Evolutionary conservation across 345 rosid genomes (phyloP).

Genomic region (Eucalyptus regnans): DNA sequence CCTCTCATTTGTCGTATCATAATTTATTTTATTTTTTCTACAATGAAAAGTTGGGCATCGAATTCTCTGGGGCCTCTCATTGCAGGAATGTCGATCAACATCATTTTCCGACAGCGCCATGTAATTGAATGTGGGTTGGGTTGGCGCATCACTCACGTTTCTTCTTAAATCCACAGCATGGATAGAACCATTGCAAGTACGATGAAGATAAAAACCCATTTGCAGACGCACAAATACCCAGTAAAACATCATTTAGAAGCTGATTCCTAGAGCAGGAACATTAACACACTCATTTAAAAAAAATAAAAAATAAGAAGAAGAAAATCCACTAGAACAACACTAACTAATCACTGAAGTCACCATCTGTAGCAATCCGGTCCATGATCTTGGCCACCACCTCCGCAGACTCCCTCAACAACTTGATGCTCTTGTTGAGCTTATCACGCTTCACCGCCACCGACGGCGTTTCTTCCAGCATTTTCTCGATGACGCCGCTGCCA

Average conservation of each 20-base stretch:
- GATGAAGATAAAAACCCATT: background rate
- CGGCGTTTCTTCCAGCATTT: slow-evolving; percentile 15
- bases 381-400: slow-evolving; percentile 2
- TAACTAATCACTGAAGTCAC: background rate
- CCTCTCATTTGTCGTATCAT: background rate
- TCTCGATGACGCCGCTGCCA: slow-evolving; percentile 2
- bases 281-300: no score
- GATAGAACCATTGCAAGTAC: background rate
- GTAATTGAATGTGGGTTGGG: background rate
- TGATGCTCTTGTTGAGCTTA: slow-evolving; percentile 9
- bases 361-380: background rate
- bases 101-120: background rate
- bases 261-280: background rate
- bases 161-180: background rate
- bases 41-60: background rate
- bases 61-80: background rate
- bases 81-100: background rate
- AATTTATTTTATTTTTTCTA: background rate
- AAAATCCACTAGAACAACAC: background rate
- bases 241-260: background rate
- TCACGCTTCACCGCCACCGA: slow-evolving; percentile 4
- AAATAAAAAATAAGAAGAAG: no score
- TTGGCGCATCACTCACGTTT: background rate
- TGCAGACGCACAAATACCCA: background rate
- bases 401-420: slow-evolving; percentile 4